A percentile compares a stretch with the other conserved stretches of the same genome.
These are phyloP conservation scores for Diaporthe citrichinensis DNA, from an alignment of 2,329 filamentous ascomycete species.

Conservation along the genomic window DNA sequence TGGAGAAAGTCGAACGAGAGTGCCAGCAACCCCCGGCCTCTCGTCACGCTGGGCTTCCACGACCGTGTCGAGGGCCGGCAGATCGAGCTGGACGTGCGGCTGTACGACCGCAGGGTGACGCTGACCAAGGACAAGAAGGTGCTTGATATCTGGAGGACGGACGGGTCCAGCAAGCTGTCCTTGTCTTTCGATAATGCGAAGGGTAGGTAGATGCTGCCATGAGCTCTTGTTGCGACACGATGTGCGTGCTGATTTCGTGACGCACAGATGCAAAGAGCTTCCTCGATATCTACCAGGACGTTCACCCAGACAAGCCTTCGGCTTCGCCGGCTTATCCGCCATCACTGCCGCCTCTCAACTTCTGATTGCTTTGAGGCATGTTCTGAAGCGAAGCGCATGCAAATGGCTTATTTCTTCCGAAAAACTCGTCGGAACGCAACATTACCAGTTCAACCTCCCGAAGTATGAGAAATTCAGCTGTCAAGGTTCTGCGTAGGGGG, in stretches of 20 bases:
- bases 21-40: not conserved
- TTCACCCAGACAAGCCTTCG: slow-evolving; percentile 1
- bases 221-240: too few species aligned
- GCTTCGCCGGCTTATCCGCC: slow-evolving; percentile 22
- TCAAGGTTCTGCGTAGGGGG: not conserved
- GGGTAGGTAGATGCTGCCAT: not conserved
- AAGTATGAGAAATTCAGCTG: not conserved
- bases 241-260: not conserved
- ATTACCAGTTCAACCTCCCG: not conserved
- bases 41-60: slow-evolving; percentile 19
- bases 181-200: not conserved
- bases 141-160: slow-evolving; percentile 26
- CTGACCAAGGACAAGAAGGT: slow-evolving; percentile 11
- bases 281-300: not conserved
- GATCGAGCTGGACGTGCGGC: slow-evolving; percentile 20
- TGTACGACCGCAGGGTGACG: not conserved
- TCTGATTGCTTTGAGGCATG: not conserved
- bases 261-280: slow-evolving; percentile 14
- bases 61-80: slow-evolving; percentile 19
- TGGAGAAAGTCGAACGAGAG: slow-evolving; percentile 17
- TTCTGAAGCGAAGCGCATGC: not conserved
- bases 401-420: not conserved
- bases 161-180: slow-evolving; percentile 12
- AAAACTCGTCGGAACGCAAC: not conserved
- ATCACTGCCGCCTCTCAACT: slow-evolving; percentile 21